These are phyloP conservation scores for Solanum infundibuliforme DNA, from an alignment of 257 asterid genomes.

Conservation along the genomic window DNA sequence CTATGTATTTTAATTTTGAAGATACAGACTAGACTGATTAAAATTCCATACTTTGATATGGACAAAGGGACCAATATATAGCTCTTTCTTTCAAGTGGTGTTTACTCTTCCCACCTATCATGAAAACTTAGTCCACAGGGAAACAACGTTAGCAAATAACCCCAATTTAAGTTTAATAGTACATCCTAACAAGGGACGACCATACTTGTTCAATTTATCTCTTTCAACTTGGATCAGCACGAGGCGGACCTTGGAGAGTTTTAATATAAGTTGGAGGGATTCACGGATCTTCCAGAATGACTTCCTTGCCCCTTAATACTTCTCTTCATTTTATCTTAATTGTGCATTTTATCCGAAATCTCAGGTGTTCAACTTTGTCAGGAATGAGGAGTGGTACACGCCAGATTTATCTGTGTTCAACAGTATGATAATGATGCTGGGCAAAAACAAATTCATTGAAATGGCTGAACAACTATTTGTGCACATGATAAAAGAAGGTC, in stretches of 20 bases:
- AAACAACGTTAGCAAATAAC: background rate
- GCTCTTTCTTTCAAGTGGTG: background rate
- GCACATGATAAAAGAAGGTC: conserved; percentile 42
- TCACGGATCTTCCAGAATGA: background rate
- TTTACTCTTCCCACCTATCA: background rate
- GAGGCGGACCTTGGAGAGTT: background rate
- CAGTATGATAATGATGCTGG: conserved; percentile 47
- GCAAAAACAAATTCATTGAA: conserved; percentile 44
- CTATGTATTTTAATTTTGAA: background rate
- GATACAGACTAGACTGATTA: background rate
- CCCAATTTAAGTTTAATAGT: background rate
- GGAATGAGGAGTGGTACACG: conserved; percentile 52
- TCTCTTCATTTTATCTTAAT: background rate
- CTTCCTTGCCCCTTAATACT: background rate
- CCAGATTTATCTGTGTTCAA: conserved; percentile 48
- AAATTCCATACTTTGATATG: background rate
- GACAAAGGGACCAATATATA: background rate
- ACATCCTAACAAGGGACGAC: background rate
- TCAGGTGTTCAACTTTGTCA: conserved; percentile 55
- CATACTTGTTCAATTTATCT: conserved; percentile 4
- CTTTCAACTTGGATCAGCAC: background rate
- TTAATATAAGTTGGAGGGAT: background rate
- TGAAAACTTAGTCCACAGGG: background rate
- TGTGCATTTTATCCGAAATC: conserved; percentile 15
- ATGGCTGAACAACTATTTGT: conserved; percentile 36